These are phyloP conservation scores for Hypoxylon trugodes DNA, from an alignment of 495 filamentous ascomycete genomes.

Conservation along the genomic window DNA sequence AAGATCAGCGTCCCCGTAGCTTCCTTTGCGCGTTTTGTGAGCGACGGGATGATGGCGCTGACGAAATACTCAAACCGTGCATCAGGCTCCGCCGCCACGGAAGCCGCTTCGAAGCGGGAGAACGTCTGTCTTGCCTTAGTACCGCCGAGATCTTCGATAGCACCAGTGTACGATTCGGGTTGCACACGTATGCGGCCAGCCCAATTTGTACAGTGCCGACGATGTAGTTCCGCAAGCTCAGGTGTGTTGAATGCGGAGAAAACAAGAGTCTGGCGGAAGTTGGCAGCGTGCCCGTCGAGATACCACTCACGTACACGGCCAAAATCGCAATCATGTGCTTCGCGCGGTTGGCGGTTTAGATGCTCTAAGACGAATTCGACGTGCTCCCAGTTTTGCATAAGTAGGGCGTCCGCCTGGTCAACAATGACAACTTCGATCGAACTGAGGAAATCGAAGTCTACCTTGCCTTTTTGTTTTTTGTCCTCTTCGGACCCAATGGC, in stretches of 20 bases:
- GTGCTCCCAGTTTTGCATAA: slow-evolving; percentile 99
- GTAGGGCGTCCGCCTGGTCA: slow-evolving; percentile 90
- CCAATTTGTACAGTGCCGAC: slow-evolving; percentile 78
- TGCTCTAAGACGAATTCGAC: slow-evolving; percentile 89
- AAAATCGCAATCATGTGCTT: slow-evolving; percentile 94
- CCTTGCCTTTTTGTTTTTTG: slow-evolving; percentile 69
- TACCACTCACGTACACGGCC: slow-evolving; percentile 91
- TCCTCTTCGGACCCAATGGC: slow-evolving; percentile 78
- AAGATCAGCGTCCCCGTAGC: slow-evolving; percentile 77
- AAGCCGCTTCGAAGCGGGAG: slow-evolving; percentile 79
- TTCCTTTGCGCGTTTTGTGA: slow-evolving; percentile 64
- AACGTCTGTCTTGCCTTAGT: slow-evolving; percentile 85
- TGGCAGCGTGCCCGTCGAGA: slow-evolving; percentile 80
- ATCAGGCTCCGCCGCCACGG: slow-evolving; percentile 78
- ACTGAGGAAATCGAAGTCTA: slow-evolving; percentile 89
- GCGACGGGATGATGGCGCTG: slow-evolving; percentile 74
- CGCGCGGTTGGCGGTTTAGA: slow-evolving; percentile 87
- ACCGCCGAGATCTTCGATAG: slow-evolving; percentile 68
- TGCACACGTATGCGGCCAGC: slow-evolving; percentile 77
- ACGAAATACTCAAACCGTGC: slow-evolving; percentile 92
- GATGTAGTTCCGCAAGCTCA: slow-evolving; percentile 83
- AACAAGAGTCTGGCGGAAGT: slow-evolving; percentile 85
- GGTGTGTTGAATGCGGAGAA: slow-evolving; percentile 85
- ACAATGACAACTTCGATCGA: slow-evolving; percentile 90
- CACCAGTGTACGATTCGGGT: slow-evolving; percentile 66